Percentiles rank a stretch among this genome's conserved stretches.
Evolutionary conservation across 208 protist species (phyloP).

Genomic region (Crithidia sp.): DNA sequence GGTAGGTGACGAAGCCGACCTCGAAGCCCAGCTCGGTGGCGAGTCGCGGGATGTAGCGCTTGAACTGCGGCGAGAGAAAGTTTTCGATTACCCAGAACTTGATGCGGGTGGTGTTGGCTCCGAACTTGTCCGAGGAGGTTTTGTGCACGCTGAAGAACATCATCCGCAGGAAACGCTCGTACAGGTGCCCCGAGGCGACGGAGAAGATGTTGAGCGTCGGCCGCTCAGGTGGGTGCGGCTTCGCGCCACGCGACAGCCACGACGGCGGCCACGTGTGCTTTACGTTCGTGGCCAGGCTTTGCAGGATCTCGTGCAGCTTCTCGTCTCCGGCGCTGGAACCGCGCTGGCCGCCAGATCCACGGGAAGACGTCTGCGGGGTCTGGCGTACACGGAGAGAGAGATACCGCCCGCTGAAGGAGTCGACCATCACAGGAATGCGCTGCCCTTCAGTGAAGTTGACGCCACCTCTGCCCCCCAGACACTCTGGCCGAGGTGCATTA

Average conservation of each 20-base stretch:
- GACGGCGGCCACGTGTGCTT: slow-evolving; percentile 39
- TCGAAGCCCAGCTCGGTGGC: slow-evolving; percentile 94
- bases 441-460: slow-evolving; percentile 35
- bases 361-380: not conserved
- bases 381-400: slow-evolving; percentile 31
- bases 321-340: not conserved
- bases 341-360: not conserved
- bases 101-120: slow-evolving; percentile 85
- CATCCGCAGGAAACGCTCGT: slow-evolving; percentile 99
- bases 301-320: slow-evolving; percentile 17
- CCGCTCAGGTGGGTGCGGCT: slow-evolving; percentile 25
- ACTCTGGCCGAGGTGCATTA: slow-evolving; percentile 10
- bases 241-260: not conserved
- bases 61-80: slow-evolving; percentile 98
- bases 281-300: slow-evolving; percentile 25
- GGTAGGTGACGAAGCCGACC: slow-evolving; percentile 96
- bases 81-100: slow-evolving; percentile 99
- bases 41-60: slow-evolving; percentile 89
- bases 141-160: slow-evolving; percentile 98
- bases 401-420: slow-evolving; percentile 58
- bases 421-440: slow-evolving; percentile 52
- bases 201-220: slow-evolving; percentile 99
- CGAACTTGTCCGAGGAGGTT: slow-evolving; percentile 84
- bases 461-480: not conserved
- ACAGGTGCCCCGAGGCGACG: slow-evolving; percentile 97